Evolutionary conservation across 257 asterid species (phyloP).

Genomic region (Nicotiana benthamiana): DNA sequence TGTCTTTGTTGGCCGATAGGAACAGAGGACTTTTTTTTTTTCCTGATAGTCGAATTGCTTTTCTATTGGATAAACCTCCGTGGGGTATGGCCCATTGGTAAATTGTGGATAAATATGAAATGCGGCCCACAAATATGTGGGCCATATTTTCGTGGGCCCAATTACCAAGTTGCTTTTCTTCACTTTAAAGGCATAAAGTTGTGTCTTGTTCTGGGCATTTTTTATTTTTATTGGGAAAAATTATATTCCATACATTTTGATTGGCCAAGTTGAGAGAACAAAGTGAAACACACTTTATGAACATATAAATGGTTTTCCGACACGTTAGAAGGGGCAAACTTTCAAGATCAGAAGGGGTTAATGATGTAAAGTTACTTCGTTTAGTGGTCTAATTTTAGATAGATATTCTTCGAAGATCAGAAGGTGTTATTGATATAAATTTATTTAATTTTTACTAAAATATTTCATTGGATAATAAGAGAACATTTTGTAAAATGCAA

Average conservation of each 20-base stretch:
- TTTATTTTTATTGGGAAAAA: not conserved
- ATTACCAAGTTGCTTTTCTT: slow-evolving; percentile 1
- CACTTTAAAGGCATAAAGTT: slow-evolving; percentile 4
- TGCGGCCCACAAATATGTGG: not conserved
- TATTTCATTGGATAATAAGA: too few relatives aligned
- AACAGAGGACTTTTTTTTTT: not conserved
- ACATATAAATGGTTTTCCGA: not conserved
- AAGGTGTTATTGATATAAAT: too few relatives aligned
- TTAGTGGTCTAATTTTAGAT: too few relatives aligned
- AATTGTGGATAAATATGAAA: slow-evolving; percentile 8
- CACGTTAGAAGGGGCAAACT: not conserved
- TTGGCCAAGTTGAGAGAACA: slow-evolving; percentile 1
- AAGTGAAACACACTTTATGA: not conserved
- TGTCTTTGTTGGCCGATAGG: not conserved
- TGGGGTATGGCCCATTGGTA: not conserved
- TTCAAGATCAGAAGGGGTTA: not conserved
- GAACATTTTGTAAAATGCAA: too few relatives aligned
- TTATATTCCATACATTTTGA: not conserved
- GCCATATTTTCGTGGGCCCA: not conserved
- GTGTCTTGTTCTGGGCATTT: not conserved
- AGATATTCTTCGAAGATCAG: too few relatives aligned
- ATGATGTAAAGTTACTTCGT: not conserved
- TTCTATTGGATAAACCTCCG: not conserved
- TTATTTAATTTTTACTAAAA: too few relatives aligned
- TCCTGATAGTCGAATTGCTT: not conserved